A percentile compares a stretch with the other conserved stretches of the same genome.
phyloP scores from a whole-genome alignment of 306 rosid genomes.

The Casuarina equisetifolia region DNA sequence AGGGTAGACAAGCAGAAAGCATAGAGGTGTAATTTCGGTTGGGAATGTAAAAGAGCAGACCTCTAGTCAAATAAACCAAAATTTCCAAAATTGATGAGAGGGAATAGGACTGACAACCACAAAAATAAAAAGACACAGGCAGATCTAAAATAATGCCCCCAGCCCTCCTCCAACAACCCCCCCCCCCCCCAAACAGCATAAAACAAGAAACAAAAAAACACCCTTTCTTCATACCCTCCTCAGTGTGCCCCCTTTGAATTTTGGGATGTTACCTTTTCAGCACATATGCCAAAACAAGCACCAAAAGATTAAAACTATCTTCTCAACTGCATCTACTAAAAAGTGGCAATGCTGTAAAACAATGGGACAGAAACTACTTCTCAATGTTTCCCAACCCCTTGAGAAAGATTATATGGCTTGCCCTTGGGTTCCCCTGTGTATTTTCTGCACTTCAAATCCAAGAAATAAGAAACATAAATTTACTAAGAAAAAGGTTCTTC shows the following conservation, averaged over 20 bases:
- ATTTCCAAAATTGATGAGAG: not conserved
- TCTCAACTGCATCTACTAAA: not conserved
- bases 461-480: not conserved
- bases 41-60: not conserved
- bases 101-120: not conserved
- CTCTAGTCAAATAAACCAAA: not conserved
- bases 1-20: not conserved
- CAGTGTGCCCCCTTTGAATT: not conserved
- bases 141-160: too few species aligned
- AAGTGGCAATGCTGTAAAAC: not conserved
- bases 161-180: too few species aligned
- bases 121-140: not conserved
- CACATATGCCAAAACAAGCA: not conserved
- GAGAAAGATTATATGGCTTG: not conserved
- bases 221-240: too few species aligned
- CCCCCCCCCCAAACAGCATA: too few species aligned
- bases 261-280: not conserved
- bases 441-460: not conserved
- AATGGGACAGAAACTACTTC: not conserved
- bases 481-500: not conserved
- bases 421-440: not conserved
- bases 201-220: too few species aligned
- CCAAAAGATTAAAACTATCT: not conserved
- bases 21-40: not conserved
- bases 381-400: not conserved